These are phyloP conservation scores for Saccharomycopsis hybrid DNA, from an alignment of 1,139 yeast genomes.

Conservation along the genomic window DNA sequence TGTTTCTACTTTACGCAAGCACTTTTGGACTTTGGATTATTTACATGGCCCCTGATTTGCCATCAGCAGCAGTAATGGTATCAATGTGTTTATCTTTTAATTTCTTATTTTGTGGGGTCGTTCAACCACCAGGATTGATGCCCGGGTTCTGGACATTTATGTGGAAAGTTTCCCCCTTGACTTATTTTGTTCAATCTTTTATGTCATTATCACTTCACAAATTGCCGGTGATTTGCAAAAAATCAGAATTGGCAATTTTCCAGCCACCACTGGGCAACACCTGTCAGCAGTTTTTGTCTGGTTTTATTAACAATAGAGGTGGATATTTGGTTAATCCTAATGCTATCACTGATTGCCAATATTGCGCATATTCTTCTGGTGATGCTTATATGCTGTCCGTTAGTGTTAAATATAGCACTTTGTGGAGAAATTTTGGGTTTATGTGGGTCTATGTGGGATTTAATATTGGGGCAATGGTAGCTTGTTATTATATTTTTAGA, in stretches of 20 bases:
- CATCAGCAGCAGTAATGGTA: conserved; percentile 42
- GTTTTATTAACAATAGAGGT: conserved; percentile 31
- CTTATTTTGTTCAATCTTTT: conserved; percentile 45
- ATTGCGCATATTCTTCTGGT: conserved; percentile 40
- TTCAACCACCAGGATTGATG: conserved; percentile 40
- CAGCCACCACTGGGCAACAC: conserved; percentile 45
- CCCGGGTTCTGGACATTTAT: conserved; percentile 56
- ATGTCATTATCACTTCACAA: conserved; percentile 40
- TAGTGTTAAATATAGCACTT: conserved; percentile 36
- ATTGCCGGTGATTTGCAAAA: conserved; percentile 38
- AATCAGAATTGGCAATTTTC: conserved; percentile 40
- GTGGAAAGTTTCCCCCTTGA: conserved; percentile 50
- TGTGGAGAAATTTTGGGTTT: conserved; percentile 60
- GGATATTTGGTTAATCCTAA: conserved; percentile 40
- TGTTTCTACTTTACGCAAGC: conserved; percentile 40
- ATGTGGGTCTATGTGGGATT: conserved; percentile 43
- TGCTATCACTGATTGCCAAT: conserved; percentile 39
- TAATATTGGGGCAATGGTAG: conserved; percentile 39
- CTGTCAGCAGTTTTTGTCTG: conserved; percentile 37
- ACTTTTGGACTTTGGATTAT: conserved; percentile 46
- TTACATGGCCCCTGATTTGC: conserved; percentile 39
- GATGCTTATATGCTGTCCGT: conserved; percentile 37
- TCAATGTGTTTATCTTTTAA: conserved; percentile 41
- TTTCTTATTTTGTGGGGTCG: conserved; percentile 54
- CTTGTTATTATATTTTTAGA: conserved; percentile 30